Conservation (phyloP, 208 protist genomes). For the Trichomonas gallinae region DNA sequence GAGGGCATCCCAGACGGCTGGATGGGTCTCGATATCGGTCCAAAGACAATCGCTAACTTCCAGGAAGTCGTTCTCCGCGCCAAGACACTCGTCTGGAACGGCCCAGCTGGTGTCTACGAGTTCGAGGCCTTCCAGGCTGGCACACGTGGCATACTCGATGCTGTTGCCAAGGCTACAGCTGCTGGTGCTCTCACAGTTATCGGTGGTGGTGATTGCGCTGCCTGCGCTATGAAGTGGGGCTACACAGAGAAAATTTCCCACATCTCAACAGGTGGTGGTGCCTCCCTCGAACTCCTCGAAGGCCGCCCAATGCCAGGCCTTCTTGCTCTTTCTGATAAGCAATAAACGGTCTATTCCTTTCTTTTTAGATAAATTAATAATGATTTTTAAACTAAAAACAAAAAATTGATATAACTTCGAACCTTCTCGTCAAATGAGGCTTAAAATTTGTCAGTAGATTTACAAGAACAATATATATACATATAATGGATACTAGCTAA, state of each 20-base stretch:
- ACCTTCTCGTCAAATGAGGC: too few relatives aligned
- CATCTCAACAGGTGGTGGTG: slow-evolving; percentile 94
- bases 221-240: slow-evolving; percentile 26
- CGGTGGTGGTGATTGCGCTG: slow-evolving; percentile 39
- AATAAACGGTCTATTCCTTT: neutral
- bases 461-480: too few relatives aligned
- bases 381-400: too few relatives aligned
- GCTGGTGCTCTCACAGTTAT: slow-evolving; percentile 36
- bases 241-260: slow-evolving; percentile 69
- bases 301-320: slow-evolving; percentile 55
- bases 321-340: slow-evolving; percentile 23
- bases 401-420: too few relatives aligned
- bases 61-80: neutral
- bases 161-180: slow-evolving; percentile 31
- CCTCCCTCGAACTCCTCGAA: slow-evolving; percentile 94
- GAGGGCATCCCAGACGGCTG: slow-evolving; percentile 46
- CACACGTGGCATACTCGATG: slow-evolving; percentile 35
- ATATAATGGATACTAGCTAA: too few relatives aligned
- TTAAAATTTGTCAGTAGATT: too few relatives aligned
- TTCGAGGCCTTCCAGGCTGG: slow-evolving; percentile 36
- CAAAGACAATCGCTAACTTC: slow-evolving; percentile 37
- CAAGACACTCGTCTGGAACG: slow-evolving; percentile 47
- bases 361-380: neutral
- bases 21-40: slow-evolving; percentile 54
- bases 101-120: slow-evolving; percentile 48